These are phyloP conservation scores for Schwanniomyces occidentalis DNA, from an alignment of 805 yeast species.

Conservation along the genomic window DNA sequence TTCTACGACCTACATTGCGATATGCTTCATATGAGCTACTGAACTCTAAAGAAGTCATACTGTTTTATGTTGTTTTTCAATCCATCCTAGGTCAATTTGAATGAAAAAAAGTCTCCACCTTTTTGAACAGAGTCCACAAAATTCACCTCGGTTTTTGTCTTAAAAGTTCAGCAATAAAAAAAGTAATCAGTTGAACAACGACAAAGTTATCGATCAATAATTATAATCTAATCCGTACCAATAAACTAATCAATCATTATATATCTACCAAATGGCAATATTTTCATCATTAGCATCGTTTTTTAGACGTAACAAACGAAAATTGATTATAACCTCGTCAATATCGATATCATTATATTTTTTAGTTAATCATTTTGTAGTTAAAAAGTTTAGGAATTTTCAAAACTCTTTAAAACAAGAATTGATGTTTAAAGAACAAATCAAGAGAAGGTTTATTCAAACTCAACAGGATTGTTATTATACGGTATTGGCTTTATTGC, in stretches of 20 bases:
- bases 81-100: too few species aligned
- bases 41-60: too few species aligned
- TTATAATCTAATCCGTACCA: not conserved
- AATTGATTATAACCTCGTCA: constrained; percentile 33
- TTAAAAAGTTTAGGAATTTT: constrained; percentile 38
- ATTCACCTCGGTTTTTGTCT: too few species aligned
- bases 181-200: not conserved
- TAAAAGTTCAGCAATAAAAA: too few species aligned
- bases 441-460: constrained; percentile 81
- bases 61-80: too few species aligned
- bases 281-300: constrained; percentile 41
- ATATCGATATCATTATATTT: constrained; percentile 36
- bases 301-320: constrained; percentile 41
- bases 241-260: not conserved
- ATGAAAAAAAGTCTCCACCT: too few species aligned
- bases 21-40: too few species aligned
- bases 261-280: constrained; percentile 30
- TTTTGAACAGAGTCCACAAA: too few species aligned
- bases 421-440: constrained; percentile 46
- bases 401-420: constrained; percentile 43
- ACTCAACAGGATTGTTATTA: constrained; percentile 88
- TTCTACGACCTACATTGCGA: too few species aligned
- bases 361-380: constrained; percentile 38
- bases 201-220: not conserved
- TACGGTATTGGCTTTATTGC: constrained; percentile 80